Base-by-base conservation (phyloP, 495 filamentous ascomycete species). In the Terfezia boudieri region DNA sequence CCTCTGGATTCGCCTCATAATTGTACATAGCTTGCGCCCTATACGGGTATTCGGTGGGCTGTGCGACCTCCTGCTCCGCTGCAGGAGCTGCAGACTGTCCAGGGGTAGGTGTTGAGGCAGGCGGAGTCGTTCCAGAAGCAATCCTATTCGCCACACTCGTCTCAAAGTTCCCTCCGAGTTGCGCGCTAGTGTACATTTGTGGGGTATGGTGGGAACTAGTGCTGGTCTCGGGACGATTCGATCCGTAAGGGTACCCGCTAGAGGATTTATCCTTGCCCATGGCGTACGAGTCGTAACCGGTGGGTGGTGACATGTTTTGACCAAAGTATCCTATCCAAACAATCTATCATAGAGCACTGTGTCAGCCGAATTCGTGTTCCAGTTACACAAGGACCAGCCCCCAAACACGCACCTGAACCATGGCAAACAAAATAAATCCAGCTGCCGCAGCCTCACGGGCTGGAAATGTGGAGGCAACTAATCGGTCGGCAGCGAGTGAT, bases 241-340 rank as follows among this genome's bases (percentile, higher is more conserved):
- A 68, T 56, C 71, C 73, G 57, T 76, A 79, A 51, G 67, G 72
- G 58, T 74, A 77, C 53, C 64, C 70, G 26, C 75, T 71, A n/a
- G 75, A 76, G 12, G 66, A 67, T 41, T 73, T 71, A 60, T 92
- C 86, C 70, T 94, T 95, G 71, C 92, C 76, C 5, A 96, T 74
- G 37, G 92, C 88, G 61, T 94, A 95, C 2, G 89, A 94, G 68
- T 99, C 92, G 57, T 53, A 79, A 73, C n/a, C 88, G 84, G 53
- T 84, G 80, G 7, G 92, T 87, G 2, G 84, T n/a, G n/a, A 12
- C n/a, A 12, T 16, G 14, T 16, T 51, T 80, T 8, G 90, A 94
- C 90, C 90, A 62, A 93, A 99, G 71, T 96, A 94, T 70, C 94
- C 93, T 57, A 96, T 94, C 90, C 90, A 99, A 50, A 96, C 77